Evolutionary conservation across 495 filamentous ascomycete species (phyloP).

Genomic region (Aspergillus homomorphus): DNA sequence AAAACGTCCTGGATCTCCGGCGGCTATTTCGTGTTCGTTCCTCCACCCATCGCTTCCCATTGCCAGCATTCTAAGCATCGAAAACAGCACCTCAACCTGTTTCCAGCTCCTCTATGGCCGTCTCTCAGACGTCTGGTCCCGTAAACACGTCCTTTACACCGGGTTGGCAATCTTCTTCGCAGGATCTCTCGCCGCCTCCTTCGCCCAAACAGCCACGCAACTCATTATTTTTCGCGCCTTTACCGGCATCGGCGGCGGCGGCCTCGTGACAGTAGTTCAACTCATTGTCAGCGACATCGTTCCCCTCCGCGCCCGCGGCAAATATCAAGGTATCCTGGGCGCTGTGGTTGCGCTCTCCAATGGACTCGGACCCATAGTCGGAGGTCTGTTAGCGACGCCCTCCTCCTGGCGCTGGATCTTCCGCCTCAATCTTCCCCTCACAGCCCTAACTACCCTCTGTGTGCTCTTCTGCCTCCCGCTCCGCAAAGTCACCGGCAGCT

Average conservation of each 20-base stretch:
- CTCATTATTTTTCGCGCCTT: constrained; percentile 55
- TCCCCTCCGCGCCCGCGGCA: constrained; percentile 52
- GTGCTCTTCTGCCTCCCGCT: constrained; percentile 54
- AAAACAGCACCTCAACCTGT: constrained; percentile 48
- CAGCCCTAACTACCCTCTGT: constrained; percentile 41
- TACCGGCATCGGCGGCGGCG: constrained; percentile 55
- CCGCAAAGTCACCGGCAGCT: constrained; percentile 46
- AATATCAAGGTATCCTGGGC: constrained; percentile 58
- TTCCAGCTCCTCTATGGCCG: constrained; percentile 55
- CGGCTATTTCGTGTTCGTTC: constrained; percentile 50
- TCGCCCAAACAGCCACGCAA: constrained; percentile 49
- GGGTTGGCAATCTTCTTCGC: constrained; percentile 53
- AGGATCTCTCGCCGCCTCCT: constrained; percentile 51
- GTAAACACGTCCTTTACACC: constrained; percentile 50
- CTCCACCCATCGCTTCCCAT: not conserved
- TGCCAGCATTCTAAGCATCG: not conserved
- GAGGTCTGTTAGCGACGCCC: constrained; percentile 46
- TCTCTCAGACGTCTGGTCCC: constrained; percentile 57
- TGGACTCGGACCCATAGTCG: constrained; percentile 54
- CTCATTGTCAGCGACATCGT: constrained; percentile 57
- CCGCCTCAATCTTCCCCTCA: constrained; percentile 48
- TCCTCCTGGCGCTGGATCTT: constrained; percentile 58
- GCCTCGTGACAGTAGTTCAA: constrained; percentile 51
- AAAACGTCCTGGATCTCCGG: constrained; percentile 54
- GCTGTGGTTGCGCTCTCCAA: constrained; percentile 53